These are phyloP conservation scores for Trichoderma sp. DNA, from an alignment of 2,329 filamentous ascomycete genomes.

Conservation along the genomic window DNA sequence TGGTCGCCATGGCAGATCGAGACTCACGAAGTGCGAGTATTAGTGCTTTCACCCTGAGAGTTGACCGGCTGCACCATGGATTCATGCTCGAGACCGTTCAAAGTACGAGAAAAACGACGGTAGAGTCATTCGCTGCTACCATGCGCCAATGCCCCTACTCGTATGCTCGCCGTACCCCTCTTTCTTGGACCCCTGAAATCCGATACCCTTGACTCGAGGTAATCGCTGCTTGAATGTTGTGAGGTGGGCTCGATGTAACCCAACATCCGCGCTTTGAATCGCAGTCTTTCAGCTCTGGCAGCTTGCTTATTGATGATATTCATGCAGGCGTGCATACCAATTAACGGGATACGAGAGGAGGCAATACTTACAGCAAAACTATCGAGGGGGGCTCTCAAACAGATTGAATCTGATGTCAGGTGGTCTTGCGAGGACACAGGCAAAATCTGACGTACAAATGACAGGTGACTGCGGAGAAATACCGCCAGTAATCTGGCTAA, in stretches of 20 bases:
- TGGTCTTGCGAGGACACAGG: background rate
- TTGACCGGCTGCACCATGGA: background rate
- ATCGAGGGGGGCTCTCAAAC: background rate
- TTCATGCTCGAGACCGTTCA: background rate
- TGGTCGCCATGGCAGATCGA: background rate
- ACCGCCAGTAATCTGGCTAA: background rate
- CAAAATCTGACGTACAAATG: slow-evolving; percentile 17
- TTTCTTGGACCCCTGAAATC: background rate
- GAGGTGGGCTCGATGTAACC: slow-evolving; percentile 10
- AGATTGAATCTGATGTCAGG: slow-evolving; percentile 8
- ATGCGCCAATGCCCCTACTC: background rate
- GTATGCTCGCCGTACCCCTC: background rate
- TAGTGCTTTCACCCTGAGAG: background rate
- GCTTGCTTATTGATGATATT: background rate
- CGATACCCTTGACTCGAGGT: slow-evolving; percentile 22
- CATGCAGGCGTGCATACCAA: background rate
- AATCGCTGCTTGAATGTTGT: background rate
- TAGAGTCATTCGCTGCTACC: background rate
- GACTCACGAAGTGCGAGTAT: background rate
- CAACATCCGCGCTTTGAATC: slow-evolving; percentile 5
- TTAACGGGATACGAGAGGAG: background rate
- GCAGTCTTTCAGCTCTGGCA: background rate
- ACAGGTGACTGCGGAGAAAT: slow-evolving; percentile 10
- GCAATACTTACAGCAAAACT: background rate
- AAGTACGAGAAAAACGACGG: background rate